A percentile compares a stretch with the other conserved stretches of the same genome.
Evolutionary conservation across 2,329 filamentous ascomycete species (phyloP).

Genomic region (Pestalotiopsis sp.): DNA sequence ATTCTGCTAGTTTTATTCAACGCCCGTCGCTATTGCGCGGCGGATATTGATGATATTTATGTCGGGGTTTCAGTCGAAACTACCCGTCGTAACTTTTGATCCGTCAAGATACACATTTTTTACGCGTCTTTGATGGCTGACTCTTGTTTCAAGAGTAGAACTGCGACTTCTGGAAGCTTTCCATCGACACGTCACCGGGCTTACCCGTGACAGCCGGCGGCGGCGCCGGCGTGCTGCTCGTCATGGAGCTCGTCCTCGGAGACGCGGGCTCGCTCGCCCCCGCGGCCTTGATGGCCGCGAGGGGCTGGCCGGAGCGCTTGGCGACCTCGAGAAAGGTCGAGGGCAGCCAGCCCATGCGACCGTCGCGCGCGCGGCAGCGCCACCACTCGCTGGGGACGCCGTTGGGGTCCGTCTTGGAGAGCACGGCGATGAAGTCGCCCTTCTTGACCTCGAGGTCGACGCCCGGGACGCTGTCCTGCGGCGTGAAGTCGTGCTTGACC

Average conservation of each 20-base stretch:
- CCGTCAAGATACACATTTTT: background rate
- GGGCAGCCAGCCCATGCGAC: conserved; percentile 88
- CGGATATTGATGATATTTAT: too few species aligned
- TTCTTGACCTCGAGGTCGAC: conserved; percentile 92
- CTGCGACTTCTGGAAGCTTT: conserved; percentile 61
- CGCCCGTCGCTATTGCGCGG: too few species aligned
- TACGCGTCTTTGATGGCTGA: background rate
- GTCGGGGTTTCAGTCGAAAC: too few species aligned
- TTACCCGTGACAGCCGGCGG: conserved; percentile 44
- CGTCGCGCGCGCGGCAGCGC: conserved; percentile 89
- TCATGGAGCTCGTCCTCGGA: conserved; percentile 52
- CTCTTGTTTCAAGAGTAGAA: conserved; percentile 48
- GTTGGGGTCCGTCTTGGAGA: conserved; percentile 89
- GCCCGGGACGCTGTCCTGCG: conserved; percentile 67
- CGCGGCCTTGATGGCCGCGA: conserved; percentile 56
- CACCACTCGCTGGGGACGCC: conserved; percentile 97
- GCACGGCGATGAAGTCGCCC: conserved; percentile 91
- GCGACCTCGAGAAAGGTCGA: conserved; percentile 85
- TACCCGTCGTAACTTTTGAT: too few species aligned
- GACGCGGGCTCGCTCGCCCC: conserved; percentile 41
- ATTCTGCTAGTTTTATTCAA: too few species aligned
- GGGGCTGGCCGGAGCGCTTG: conserved; percentile 52
- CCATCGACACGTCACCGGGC: conserved; percentile 55
- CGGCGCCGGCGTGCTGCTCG: conserved; percentile 39
- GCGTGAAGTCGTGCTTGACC: conserved; percentile 90